Conservation (phyloP, 83 land plant species). For the Diphasiastrum complanatum region DNA sequence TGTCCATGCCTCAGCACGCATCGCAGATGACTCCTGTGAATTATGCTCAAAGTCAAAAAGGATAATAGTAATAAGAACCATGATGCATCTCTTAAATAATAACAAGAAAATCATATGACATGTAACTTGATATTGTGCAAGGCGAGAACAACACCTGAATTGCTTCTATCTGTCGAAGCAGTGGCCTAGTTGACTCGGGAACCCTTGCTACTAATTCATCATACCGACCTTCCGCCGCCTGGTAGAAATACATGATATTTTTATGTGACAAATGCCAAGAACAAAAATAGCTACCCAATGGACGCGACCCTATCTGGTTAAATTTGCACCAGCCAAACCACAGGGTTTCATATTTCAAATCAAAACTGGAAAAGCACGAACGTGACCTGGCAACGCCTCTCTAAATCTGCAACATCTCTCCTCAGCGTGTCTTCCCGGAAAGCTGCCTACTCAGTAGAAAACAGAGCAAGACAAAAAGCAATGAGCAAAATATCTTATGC, state of each 20-base stretch:
- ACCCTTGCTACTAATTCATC: slow-evolving; percentile 84
- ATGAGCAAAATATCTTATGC: not conserved
- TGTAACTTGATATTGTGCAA: not conserved
- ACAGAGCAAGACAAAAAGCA: not conserved
- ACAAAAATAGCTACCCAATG: slow-evolving; percentile 8
- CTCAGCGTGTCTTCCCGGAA: slow-evolving; percentile 77
- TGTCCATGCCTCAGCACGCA: slow-evolving; percentile 93
- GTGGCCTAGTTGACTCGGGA: slow-evolving; percentile 97
- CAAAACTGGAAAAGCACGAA: no score
- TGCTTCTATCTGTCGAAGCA: slow-evolving; percentile 96
- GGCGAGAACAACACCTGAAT: slow-evolving; percentile 51
- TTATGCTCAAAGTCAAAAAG: no score
- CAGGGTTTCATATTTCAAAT: no score
- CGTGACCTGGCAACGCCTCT: slow-evolving; percentile 91
- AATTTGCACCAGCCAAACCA: no score
- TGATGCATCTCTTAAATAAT: no score
- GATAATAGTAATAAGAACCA: no score
- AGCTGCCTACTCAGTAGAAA: slow-evolving; percentile 50
- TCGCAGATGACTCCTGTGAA: slow-evolving; percentile 62
- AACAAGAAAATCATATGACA: no score
- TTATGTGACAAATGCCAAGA: not conserved
- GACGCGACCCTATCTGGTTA: no score
- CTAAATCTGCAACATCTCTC: slow-evolving; percentile 85
- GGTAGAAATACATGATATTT: slow-evolving; percentile 1
- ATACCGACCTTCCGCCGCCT: slow-evolving; percentile 95